Conservation (phyloP, 352 stramenopile genomes). For the Pythium monospermum region DNA sequence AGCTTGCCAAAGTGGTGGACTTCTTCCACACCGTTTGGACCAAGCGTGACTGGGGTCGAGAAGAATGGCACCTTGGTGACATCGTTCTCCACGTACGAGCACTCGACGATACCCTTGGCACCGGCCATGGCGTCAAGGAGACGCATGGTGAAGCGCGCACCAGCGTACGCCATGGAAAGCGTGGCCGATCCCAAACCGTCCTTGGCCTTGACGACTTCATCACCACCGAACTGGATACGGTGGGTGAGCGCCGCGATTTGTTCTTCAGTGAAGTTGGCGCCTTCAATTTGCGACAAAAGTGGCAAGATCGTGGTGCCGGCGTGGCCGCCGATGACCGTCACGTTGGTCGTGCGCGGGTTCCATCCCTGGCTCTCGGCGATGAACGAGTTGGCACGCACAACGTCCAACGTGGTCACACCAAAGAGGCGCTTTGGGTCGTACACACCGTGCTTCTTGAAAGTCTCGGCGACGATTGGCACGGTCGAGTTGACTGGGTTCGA, state of each 20-base stretch:
- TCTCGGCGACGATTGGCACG: conserved; percentile 98
- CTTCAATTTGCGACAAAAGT: conserved; percentile 94
- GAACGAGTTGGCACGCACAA: conserved; percentile 97
- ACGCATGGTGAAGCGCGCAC: conserved; percentile 90
- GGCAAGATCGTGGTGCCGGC: conserved; percentile 99
- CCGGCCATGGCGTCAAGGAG: conserved; percentile 95
- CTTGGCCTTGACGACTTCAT: conserved; percentile 97
- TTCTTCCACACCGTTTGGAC: conserved; percentile 94
- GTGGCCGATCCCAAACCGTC: conserved; percentile 97
- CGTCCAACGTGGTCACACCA: conserved; percentile 98
- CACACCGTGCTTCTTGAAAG: conserved; percentile 94
- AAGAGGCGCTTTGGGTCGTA: conserved; percentile 98
- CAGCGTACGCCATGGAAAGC: conserved; percentile 99
- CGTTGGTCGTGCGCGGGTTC: conserved; percentile 73
- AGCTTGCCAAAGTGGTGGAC: conserved; percentile 91
- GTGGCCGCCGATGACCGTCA: conserved; percentile 98
- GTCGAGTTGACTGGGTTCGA: conserved; percentile 99
- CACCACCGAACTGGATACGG: conserved; percentile 91
- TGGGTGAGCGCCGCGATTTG: conserved; percentile 94
- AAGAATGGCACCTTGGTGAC: conserved; percentile 96
- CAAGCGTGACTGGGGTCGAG: conserved; percentile 93
- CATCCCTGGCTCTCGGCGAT: conserved; percentile 71
- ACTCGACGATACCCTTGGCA: conserved; percentile 94
- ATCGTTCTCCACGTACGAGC: conserved; percentile 96
- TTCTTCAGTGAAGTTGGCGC: conserved; percentile 91